These are phyloP conservation scores for Pleurotus giganteus DNA, from an alignment of 768 basidiomycete species.

Conservation along the genomic window DNA sequence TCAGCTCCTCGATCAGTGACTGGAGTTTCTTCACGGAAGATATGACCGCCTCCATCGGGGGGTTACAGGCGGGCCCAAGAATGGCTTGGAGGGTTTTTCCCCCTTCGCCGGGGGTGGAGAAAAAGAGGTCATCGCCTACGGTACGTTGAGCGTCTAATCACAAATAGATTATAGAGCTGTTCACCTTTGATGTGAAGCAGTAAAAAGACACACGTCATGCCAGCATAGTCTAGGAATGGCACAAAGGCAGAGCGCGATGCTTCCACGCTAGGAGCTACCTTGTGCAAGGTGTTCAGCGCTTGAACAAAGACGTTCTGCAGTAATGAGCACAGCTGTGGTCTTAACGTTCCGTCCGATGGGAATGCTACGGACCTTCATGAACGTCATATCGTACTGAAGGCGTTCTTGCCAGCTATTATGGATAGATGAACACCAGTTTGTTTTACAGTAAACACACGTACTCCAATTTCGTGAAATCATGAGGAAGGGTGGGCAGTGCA, in stretches of 20 bases:
- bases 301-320: constrained; percentile 2
- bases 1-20: background rate
- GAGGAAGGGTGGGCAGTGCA: background rate
- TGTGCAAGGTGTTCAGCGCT: constrained; percentile 5
- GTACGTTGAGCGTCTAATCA: background rate
- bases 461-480: background rate
- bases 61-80: background rate
- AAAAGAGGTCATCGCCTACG: constrained; percentile 4
- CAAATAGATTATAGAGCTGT: background rate
- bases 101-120: background rate
- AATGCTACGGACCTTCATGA: constrained; percentile 3
- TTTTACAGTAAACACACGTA: background rate
- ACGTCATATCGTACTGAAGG: constrained; percentile 3
- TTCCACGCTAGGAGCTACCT: background rate
- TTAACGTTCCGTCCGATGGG: background rate
- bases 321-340: background rate
- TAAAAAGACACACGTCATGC: background rate
- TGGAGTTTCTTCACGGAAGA: background rate
- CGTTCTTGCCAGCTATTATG: background rate
- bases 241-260: constrained; percentile 8
- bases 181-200: constrained; percentile 5
- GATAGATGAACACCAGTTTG: background rate
- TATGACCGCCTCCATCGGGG: background rate
- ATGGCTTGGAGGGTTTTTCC: constrained; percentile 1
- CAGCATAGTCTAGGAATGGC: constrained; percentile 9